Evolutionary conservation across 192 early-diverging fungal species (phyloP).

Genomic region (Coemansia sp.): DNA sequence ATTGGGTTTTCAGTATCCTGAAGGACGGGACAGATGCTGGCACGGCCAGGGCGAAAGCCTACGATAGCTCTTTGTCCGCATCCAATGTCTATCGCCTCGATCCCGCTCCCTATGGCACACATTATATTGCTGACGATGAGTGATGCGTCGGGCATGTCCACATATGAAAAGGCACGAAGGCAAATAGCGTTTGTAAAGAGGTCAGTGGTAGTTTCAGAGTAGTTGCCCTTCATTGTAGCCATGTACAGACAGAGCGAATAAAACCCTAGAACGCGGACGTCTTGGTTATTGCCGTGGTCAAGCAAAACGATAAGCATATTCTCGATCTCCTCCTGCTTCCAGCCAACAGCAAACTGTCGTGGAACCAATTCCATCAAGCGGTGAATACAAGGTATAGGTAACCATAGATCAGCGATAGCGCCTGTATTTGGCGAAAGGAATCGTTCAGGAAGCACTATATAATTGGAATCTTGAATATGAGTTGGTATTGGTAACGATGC

Average conservation of each 20-base stretch:
- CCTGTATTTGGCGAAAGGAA: constrained; percentile 29
- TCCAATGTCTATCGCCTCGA: constrained; percentile 36
- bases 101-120: constrained; percentile 42
- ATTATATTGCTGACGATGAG: constrained; percentile 34
- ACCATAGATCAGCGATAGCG: constrained; percentile 26
- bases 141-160: constrained; percentile 46
- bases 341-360: constrained; percentile 33
- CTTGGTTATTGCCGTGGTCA: constrained; percentile 53
- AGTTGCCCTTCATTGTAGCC: constrained; percentile 17
- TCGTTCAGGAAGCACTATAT: constrained; percentile 14
- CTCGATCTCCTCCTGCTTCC: constrained; percentile 42
- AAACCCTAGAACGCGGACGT: constrained; percentile 38
- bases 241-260: constrained; percentile 42
- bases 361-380: constrained; percentile 37
- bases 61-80: constrained; percentile 46
- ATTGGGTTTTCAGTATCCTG: constrained; percentile 33
- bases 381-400: constrained; percentile 23
- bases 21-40: constrained; percentile 48
- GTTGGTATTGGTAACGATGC: too few species aligned
- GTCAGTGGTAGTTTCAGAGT: constrained; percentile 27
- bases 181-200: constrained; percentile 44
- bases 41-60: constrained; percentile 33
- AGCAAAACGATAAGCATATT: constrained; percentile 49
- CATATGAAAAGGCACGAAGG: constrained; percentile 39
- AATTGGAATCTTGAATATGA: background rate